These are phyloP conservation scores for Rhizodiscina lignyota DNA, from an alignment of 495 filamentous ascomycete species.

Conservation along the genomic window DNA sequence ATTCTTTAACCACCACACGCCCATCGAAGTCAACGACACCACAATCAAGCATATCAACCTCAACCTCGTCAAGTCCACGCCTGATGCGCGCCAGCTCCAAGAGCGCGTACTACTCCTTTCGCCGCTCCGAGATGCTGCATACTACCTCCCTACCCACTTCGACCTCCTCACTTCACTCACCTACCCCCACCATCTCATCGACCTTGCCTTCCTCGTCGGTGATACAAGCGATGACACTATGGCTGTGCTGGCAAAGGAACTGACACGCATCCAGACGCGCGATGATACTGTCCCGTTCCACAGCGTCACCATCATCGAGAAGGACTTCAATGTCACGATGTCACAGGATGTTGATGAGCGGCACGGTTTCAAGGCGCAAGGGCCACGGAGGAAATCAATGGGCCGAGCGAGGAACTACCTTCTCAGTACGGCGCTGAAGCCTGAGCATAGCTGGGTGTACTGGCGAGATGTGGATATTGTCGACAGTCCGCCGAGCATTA, in stretches of 20 bases:
- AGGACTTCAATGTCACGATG: slow-evolving; percentile 63
- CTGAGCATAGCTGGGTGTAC: slow-evolving; percentile 96
- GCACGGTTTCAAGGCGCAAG: slow-evolving; percentile 78
- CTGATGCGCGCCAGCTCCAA: slow-evolving; percentile 55
- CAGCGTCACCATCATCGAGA: slow-evolving; percentile 68
- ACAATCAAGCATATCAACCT: slow-evolving; percentile 69
- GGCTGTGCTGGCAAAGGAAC: slow-evolving; percentile 59
- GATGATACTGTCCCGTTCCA: slow-evolving; percentile 65
- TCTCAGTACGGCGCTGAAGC: slow-evolving; percentile 65
- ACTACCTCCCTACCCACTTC: slow-evolving; percentile 74
- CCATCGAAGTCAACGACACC: slow-evolving; percentile 63
- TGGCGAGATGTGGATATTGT: slow-evolving; percentile 96
- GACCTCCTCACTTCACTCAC: slow-evolving; percentile 78
- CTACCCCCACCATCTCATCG: slow-evolving; percentile 91
- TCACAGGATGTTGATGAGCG: slow-evolving; percentile 64
- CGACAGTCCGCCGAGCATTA: slow-evolving; percentile 70
- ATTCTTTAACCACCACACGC: slow-evolving; percentile 86
- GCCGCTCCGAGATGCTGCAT: slow-evolving; percentile 76
- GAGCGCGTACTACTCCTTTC: slow-evolving; percentile 93
- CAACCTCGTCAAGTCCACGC: slow-evolving; percentile 70
- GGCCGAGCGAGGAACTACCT: slow-evolving; percentile 85
- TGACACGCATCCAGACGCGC: slow-evolving; percentile 74
- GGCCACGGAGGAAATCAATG: slow-evolving; percentile 78
- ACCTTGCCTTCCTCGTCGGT: slow-evolving; percentile 85
- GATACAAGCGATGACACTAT: slow-evolving; percentile 84